Percentiles rank a stretch among this genome's conserved stretches.
Conservation (phyloP, 176 grass and related monocot genomes). For the Coix lacrymajobi region DNA sequence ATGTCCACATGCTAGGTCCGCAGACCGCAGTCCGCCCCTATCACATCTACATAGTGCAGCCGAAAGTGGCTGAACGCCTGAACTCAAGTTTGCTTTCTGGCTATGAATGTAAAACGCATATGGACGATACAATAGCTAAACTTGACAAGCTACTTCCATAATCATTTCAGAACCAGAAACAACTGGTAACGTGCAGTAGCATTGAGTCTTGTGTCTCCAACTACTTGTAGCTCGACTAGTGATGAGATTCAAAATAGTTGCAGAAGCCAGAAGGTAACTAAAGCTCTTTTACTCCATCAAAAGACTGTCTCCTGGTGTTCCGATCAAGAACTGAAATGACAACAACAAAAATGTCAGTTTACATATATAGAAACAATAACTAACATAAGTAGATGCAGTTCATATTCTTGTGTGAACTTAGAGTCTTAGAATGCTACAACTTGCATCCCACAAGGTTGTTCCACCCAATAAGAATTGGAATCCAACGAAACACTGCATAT, state of each 20-base stretch:
- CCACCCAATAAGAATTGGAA: background rate
- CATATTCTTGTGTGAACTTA: background rate
- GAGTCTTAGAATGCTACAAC: background rate
- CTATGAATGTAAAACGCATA: background rate
- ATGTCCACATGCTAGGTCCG: too few species aligned
- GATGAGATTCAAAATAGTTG: background rate
- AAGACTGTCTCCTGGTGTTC: background rate
- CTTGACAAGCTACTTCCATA: background rate
- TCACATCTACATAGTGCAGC: too few species aligned
- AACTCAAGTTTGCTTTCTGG: background rate
- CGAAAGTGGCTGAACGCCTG: too few species aligned
- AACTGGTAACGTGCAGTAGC: background rate
- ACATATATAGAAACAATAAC: background rate
- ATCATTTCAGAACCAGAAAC: background rate
- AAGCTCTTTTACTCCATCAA: background rate
- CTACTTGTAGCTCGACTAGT: background rate
- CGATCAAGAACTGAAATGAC: background rate
- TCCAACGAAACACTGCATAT: background rate
- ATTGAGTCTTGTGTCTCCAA: background rate
- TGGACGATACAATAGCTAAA: background rate
- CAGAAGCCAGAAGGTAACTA: background rate
- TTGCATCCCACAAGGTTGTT: background rate
- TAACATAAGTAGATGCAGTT: background rate
- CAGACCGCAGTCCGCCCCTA: too few species aligned
- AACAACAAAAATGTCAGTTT: background rate